These are phyloP conservation scores for Boletus edulis DNA, from an alignment of 768 basidiomycete species.

Conservation along the genomic window DNA sequence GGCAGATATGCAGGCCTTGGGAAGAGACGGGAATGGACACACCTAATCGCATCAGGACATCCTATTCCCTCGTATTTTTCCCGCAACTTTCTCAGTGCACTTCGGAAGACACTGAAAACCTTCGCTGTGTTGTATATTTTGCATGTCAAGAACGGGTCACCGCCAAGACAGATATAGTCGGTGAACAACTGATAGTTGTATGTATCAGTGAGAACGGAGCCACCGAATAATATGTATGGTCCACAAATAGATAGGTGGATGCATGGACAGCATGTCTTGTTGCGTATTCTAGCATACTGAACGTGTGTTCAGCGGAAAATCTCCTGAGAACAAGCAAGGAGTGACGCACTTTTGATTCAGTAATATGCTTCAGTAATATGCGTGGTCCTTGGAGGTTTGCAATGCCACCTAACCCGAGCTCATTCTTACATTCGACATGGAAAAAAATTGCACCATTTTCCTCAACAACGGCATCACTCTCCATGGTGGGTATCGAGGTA, in stretches of 20 bases:
- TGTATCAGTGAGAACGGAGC: neutral
- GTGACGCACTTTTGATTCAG: neutral
- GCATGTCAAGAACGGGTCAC: neutral
- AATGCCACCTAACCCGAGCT: neutral
- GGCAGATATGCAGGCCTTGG: too few relatives aligned
- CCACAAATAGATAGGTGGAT: neutral
- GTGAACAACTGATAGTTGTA: neutral
- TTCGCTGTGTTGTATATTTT: too few relatives aligned
- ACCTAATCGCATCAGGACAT: too few relatives aligned
- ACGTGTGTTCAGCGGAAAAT: neutral
- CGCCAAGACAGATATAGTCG: neutral
- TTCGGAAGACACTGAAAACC: neutral
- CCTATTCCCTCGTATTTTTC: too few relatives aligned
- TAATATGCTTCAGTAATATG: neutral
- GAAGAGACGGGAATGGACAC: too few relatives aligned
- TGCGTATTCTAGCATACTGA: neutral
- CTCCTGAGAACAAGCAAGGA: too few relatives aligned
- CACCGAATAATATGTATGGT: neutral
- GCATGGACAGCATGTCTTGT: neutral
- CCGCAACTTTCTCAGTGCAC: too few relatives aligned
- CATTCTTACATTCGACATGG: neutral
- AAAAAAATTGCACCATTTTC: neutral
- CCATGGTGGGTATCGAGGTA: neutral
- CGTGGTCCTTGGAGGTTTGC: neutral
- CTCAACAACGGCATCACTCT: neutral